A percentile compares a stretch with the other conserved stretches of the same genome.
These are phyloP conservation scores for Aspergillus fumigatiaffinis DNA, from an alignment of 2,329 filamentous ascomycete species.

Conservation along the genomic window DNA sequence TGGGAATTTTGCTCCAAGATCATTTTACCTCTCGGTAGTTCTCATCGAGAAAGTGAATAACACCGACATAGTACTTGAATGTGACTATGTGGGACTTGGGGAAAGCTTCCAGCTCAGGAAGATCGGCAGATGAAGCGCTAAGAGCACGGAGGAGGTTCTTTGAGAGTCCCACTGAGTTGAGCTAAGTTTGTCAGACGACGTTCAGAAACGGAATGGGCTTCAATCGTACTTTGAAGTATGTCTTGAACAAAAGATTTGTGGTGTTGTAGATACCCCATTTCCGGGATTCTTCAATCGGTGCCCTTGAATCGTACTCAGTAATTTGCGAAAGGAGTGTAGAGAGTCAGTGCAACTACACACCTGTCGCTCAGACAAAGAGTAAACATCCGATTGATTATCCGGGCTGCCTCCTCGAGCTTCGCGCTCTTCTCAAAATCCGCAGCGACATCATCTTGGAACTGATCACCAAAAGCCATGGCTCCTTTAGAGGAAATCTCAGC, in stretches of 20 bases:
- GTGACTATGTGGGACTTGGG: constrained; percentile 89
- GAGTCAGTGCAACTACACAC: constrained; percentile 46
- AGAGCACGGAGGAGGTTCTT: constrained; percentile 86
- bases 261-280: constrained; percentile 98
- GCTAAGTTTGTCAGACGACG: constrained; percentile 32
- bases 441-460: constrained; percentile 77
- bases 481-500: constrained; percentile 56
- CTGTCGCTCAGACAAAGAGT: constrained; percentile 84
- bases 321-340: background rate
- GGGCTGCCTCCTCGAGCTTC: constrained; percentile 84
- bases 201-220: background rate
- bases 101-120: constrained; percentile 74
- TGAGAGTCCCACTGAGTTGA: constrained; percentile 83
- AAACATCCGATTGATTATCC: constrained; percentile 88
- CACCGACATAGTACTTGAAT: constrained; percentile 93
- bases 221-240: constrained; percentile 72
- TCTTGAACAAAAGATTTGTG: constrained; percentile 94
- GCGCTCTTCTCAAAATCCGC: constrained; percentile 72
- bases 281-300: constrained; percentile 78
- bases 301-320: constrained; percentile 48
- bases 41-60: constrained; percentile 91
- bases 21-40: constrained; percentile 72
- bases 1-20: background rate
- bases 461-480: constrained; percentile 44
- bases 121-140: constrained; percentile 70